These are phyloP conservation scores for Barnettozyma botsteinii DNA, from an alignment of 805 yeast species.

Conservation along the genomic window DNA sequence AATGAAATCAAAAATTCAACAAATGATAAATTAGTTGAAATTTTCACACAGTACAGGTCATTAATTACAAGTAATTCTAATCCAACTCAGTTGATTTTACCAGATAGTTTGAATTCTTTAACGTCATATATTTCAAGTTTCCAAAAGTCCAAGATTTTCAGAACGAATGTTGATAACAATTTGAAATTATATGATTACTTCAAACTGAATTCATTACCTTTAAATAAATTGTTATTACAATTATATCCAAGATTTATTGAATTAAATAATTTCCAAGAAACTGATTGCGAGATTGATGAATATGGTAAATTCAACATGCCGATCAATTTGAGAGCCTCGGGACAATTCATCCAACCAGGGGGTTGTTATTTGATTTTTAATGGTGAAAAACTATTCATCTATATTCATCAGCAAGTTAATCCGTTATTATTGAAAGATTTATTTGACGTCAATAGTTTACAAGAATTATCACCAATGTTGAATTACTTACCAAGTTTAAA, in stretches of 20 bases:
- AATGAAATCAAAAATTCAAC: constrained; percentile 48
- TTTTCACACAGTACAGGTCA: constrained; percentile 54
- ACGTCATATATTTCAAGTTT: constrained; percentile 64
- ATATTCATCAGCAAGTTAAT: constrained; percentile 66
- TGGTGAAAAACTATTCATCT: constrained; percentile 52
- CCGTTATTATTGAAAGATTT: constrained; percentile 65
- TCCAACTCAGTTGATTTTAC: constrained; percentile 68
- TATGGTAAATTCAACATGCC: constrained; percentile 45
- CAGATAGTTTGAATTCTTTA: constrained; percentile 70
- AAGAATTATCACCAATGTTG: constrained; percentile 22
- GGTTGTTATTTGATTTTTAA: constrained; percentile 78
- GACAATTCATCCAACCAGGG: constrained; percentile 43
- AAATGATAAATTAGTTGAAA: constrained; percentile 45
- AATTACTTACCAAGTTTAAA: constrained; percentile 64
- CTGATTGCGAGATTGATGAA: constrained; percentile 47
- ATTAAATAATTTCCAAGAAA: constrained; percentile 55
- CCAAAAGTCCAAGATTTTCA: constrained; percentile 60
- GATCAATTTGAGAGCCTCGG: constrained; percentile 38
- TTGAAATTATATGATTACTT: constrained; percentile 49
- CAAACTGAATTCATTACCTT: constrained; percentile 45
- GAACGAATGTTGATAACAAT: constrained; percentile 46
- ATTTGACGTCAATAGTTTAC: constrained; percentile 50
- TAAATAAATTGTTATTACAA: constrained; percentile 52
- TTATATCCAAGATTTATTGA: constrained; percentile 80
- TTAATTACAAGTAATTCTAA: constrained; percentile 39